Evolutionary conservation across 2,329 filamentous ascomycete species (phyloP), one percentile per base, ranked within the genome.

Genomic region (Exophiala mesophila): DNA sequence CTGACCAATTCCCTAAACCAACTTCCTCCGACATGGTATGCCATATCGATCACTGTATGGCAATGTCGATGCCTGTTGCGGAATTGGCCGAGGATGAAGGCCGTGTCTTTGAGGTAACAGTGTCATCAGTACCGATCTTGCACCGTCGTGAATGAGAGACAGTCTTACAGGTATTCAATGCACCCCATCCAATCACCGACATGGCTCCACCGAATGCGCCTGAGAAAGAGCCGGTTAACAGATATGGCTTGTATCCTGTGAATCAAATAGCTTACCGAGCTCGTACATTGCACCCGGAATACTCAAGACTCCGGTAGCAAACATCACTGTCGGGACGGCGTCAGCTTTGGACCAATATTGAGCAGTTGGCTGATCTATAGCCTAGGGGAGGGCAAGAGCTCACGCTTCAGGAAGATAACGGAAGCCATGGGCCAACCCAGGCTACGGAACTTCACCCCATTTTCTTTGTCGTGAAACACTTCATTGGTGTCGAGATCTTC

Each of bases 311-410:
- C 90, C 90, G 9, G 86, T 83, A 12, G 89, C 88, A 66, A 97
- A 92, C 41, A 97, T 97, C 52, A 97, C 88, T 44, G 97, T 70
- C 57, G n/a, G n/a, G n/a, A n/a, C n/a, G n/a, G n/a, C n/a, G n/a
- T n/a, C n/a, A n/a, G n/a, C n/a, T n/a, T n/a, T n/a, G n/a, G n/a
- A n/a, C n/a, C n/a, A n/a, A n/a, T n/a, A n/a, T n/a, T n/a, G n/a
- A n/a, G n/a, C n/a, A n/a, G n/a, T n/a, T n/a, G n/a, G n/a, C n/a
- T n/a, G n/a, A n/a, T n/a, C n/a, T n/a, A n/a, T n/a, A n/a, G n/a
- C n/a, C n/a, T n/a, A n/a, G n/a, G n/a, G n/a, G n/a, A n/a, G n/a
- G n/a, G n/a, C n/a, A n/a, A n/a, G 97, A 69, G 59, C 87, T 96
- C 20, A 37, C 35, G 54, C 59, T 59, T 59, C 23, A 53, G 55